phyloP scores from a whole-genome alignment of 768 basidiomycete genomes.

The Tephrocybe sp. region DNA sequence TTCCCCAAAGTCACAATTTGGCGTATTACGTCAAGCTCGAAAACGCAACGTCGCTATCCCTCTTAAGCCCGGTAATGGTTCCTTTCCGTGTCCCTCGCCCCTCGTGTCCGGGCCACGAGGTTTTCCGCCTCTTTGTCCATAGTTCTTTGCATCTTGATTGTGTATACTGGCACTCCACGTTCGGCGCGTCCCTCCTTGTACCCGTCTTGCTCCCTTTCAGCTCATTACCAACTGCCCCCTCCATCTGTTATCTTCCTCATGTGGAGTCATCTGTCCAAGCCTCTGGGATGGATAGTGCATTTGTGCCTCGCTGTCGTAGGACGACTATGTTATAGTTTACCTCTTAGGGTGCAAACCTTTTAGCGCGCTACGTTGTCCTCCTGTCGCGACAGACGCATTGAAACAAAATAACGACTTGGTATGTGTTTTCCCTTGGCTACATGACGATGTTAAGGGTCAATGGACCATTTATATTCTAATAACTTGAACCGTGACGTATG shows the following conservation, averaged over 20 bases:
- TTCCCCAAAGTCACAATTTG: slow-evolving; percentile 5
- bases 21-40: slow-evolving; percentile 9
- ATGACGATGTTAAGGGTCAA: no score
- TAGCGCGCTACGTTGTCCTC: no score
- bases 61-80: slow-evolving; percentile 2
- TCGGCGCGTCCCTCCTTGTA: neutral
- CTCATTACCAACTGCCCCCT: no score
- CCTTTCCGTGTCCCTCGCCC: slow-evolving; percentile 9
- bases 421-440: no score
- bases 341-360: no score
- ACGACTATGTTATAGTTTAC: no score
- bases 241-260: neutral
- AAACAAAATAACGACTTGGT: no score
- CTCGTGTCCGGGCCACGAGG: neutral
- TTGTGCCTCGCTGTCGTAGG: no score
- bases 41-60: slow-evolving; percentile 4
- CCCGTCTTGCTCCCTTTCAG: neutral
- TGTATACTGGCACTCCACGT: neutral
- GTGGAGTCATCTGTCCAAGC: neutral
- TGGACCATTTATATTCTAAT: no score
- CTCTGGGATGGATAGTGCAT: no score
- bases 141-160: neutral
- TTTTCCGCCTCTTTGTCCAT: neutral
- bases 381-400: no score
- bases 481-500: no score